phyloP scores from a whole-genome alignment of 108 stramenopile genomes.

The Skeletonema potamos region DNA sequence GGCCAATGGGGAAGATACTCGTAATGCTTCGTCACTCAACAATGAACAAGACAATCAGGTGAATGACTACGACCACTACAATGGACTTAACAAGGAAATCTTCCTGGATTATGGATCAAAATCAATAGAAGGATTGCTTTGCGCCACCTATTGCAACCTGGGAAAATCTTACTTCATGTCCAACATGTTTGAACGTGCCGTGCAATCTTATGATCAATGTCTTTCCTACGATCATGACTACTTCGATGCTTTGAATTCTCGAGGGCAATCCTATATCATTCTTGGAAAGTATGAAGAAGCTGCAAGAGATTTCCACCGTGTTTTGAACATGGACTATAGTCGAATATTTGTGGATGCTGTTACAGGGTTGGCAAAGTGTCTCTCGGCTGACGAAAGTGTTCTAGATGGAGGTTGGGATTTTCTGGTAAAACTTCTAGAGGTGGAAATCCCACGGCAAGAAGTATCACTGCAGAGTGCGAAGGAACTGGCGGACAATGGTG shows the following conservation, averaged over 20 bases:
- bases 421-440: constrained; percentile 38
- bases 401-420: constrained; percentile 60
- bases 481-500: constrained; percentile 1
- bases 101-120: constrained; percentile 48
- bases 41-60: constrained; percentile 14
- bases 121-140: constrained; percentile 68
- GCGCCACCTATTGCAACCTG: constrained; percentile 49
- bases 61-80: constrained; percentile 1
- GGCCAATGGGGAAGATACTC: constrained; percentile 23
- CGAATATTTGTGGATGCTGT: constrained; percentile 59
- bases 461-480: constrained; percentile 9
- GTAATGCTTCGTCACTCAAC: background rate
- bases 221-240: constrained; percentile 60
- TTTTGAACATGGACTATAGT: constrained; percentile 54
- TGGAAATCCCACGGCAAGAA: constrained; percentile 41
- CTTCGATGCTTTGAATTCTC: constrained; percentile 60
- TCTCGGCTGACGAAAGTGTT: constrained; percentile 66
- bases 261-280: constrained; percentile 68
- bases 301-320: constrained; percentile 53
- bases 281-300: constrained; percentile 71
- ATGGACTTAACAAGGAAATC: constrained; percentile 56
- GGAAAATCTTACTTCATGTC: constrained; percentile 81
- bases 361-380: constrained; percentile 66
- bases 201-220: constrained; percentile 54
- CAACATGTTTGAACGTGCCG: constrained; percentile 83